These are phyloP conservation scores for Eutypella sp. DNA, from an alignment of 2,329 filamentous ascomycete genomes.

Conservation along the genomic window DNA sequence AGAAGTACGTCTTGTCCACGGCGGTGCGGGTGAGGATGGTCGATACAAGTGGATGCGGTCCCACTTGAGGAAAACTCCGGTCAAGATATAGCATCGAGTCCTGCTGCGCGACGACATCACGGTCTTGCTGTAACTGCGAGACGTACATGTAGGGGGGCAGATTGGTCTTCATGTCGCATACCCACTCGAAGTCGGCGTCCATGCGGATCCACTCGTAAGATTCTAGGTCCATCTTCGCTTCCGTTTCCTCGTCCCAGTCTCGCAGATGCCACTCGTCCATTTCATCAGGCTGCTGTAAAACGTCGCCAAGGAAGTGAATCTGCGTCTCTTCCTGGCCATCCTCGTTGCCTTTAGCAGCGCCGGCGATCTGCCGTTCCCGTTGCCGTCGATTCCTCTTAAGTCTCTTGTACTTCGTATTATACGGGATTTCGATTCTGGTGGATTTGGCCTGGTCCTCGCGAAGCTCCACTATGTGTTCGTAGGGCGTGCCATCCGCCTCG, in stretches of 20 bases:
- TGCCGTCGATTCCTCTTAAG: conserved; percentile 74
- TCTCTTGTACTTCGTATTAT: conserved; percentile 98
- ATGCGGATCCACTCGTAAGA: conserved; percentile 98
- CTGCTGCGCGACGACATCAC: conserved; percentile 87
- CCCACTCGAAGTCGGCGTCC: conserved; percentile 98
- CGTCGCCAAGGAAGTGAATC: conserved; percentile 87
- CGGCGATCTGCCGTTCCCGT: conserved; percentile 52
- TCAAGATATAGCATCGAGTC: conserved; percentile 73
- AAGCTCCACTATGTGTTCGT: conserved; percentile 96
- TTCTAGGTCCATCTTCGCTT: conserved; percentile 88
- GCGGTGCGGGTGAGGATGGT: conserved; percentile 86
- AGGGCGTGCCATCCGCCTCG: conserved; percentile 95
- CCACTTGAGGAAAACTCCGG: conserved; percentile 37
- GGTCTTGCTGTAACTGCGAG: conserved; percentile 93
- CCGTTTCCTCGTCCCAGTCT: conserved; percentile 86
- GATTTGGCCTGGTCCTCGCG: conserved; percentile 73
- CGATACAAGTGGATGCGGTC: conserved; percentile 75
- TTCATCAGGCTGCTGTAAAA: conserved; percentile 78
- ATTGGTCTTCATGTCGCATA: conserved; percentile 73
- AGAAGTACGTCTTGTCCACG: conserved; percentile 87
- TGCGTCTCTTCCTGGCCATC: conserved; percentile 75
- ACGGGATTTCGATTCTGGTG: conserved; percentile 86
- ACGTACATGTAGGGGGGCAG: conserved; percentile 98
- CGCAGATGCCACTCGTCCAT: conserved; percentile 75
- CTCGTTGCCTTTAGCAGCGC: conserved; percentile 33